Evolutionary conservation across 2,329 filamentous ascomycete genomes (phyloP).

Genomic region (Sclerotinia nivalis): DNA sequence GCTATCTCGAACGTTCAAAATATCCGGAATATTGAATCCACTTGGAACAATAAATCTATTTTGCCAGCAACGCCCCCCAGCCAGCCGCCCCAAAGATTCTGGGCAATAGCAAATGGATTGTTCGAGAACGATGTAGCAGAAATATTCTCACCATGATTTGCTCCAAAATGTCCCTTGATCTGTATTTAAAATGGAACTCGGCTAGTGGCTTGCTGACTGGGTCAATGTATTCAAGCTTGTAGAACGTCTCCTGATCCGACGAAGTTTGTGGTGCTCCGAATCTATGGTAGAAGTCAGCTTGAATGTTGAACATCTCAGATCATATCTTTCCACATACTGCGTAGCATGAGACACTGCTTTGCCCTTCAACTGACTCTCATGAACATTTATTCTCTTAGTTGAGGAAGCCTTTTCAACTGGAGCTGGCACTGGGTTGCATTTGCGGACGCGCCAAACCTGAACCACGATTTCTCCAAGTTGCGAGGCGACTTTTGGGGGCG

Average conservation of each 20-base stretch:
- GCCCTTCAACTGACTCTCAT: slow-evolving; percentile 11
- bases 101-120: not conserved
- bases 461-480: slow-evolving; percentile 21
- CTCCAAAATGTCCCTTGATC: slow-evolving; percentile 19
- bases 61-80: not conserved
- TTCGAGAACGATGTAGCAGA: not conserved
- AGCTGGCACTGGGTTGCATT: not conserved
- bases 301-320: not conserved
- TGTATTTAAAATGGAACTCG: slow-evolving; percentile 25
- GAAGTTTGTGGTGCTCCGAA: not conserved
- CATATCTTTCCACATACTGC: slow-evolving; percentile 9
- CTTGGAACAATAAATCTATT: too few relatives aligned
- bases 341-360: slow-evolving; percentile 17
- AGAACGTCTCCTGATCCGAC: slow-evolving; percentile 10
- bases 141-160: slow-evolving; percentile 13
- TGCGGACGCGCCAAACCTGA: slow-evolving; percentile 20
- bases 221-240: slow-evolving; percentile 20
- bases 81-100: not conserved
- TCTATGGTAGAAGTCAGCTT: slow-evolving; percentile 11
- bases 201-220: slow-evolving; percentile 16
- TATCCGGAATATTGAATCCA: too few relatives aligned
- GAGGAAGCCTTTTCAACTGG: not conserved
- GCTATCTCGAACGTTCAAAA: too few relatives aligned
- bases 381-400: not conserved
- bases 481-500: not conserved